phyloP scores from a whole-genome alignment of 768 basidiomycete genomes.

The Mrakia frigida region DNA sequence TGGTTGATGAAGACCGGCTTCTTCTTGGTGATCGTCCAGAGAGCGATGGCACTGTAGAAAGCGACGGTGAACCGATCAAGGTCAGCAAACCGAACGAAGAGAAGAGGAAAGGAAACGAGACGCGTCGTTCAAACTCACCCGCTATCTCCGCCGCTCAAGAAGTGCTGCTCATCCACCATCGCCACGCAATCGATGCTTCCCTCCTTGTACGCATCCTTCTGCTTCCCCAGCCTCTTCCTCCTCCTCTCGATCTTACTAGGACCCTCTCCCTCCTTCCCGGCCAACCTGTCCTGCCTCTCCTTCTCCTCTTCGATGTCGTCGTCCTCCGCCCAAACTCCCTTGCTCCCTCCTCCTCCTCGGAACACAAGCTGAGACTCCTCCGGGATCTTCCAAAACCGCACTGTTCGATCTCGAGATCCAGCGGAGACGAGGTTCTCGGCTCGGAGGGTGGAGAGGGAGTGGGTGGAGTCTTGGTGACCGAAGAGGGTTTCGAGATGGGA shows the following conservation, averaged over 20 bases:
- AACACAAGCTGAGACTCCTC: slow-evolving; percentile 95
- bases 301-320: slow-evolving; percentile 43
- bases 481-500: slow-evolving; percentile 95
- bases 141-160: slow-evolving; percentile 91
- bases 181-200: slow-evolving; percentile 87
- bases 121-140: slow-evolving; percentile 64
- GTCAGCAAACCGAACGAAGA: not conserved
- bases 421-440: slow-evolving; percentile 79
- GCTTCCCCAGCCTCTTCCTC: slow-evolving; percentile 48
- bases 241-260: slow-evolving; percentile 52
- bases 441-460: slow-evolving; percentile 70
- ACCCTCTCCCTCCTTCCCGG: slow-evolving; percentile 42
- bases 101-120: slow-evolving; percentile 7
- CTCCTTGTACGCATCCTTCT: slow-evolving; percentile 62
- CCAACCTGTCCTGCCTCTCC: slow-evolving; percentile 57
- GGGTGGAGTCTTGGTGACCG: slow-evolving; percentile 87
- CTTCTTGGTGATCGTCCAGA: slow-evolving; percentile 90
- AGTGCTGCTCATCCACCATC: slow-evolving; percentile 91
- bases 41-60: slow-evolving; percentile 65
- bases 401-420: slow-evolving; percentile 84
- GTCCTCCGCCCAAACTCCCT: slow-evolving; percentile 59
- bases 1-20: slow-evolving; percentile 85
- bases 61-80: not conserved
- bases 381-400: slow-evolving; percentile 91
- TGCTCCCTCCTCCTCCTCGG: slow-evolving; percentile 84